Base-by-base conservation (phyloP, 73 alveolate species). In the Uronychia setigera region DNA sequence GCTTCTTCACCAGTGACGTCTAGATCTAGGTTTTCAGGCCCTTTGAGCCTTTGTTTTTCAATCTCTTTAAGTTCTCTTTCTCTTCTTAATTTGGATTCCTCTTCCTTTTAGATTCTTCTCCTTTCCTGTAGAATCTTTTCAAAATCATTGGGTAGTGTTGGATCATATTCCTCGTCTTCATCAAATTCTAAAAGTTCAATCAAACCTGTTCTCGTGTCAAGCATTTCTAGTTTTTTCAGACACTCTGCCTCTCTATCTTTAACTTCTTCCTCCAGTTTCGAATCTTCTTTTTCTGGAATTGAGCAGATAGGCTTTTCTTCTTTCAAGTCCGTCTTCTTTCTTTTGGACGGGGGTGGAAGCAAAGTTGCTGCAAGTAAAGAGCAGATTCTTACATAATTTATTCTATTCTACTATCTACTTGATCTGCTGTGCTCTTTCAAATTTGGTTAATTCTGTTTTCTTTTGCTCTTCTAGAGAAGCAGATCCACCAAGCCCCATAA, bases 61-160 rank as follows among this genome's bases (percentile, higher is more conserved):
- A 58, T 60, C 35, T 81, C 34, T 58, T 88, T 74, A 11, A 81
- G 32, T 1, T 19, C 58, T 31, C 80, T 74, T 29, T 75, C 85
- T 82, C 83, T 82, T 35, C 60, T 60, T 33, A 77, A 77, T 79
- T 82, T 81, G 35, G 67, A 9, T 78, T 74, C 83, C 26, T 78
- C 26, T 34, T 88, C 94, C 58, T 82, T 81, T 74, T 88, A 34
- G 28, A 74, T 34, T 35, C 78, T 78, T 77, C 81, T 81, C 30
- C 87, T 85, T 58, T 46, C 30, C 1, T 77, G 82, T 0, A 88
- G 33, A 25, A 88, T 88, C 60, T 82, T 46, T 77, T 88, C 94
- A 81, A 82, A 88, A 59, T 88, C 94, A 82, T 88, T 81, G 0
- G 94, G 94, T 78, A 74, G n/a, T 9, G 88, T 81, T 14, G 94